Evolutionary conservation across 352 stramenopile genomes (phyloP).

Genomic region (Nothophytophthora sp.): DNA sequence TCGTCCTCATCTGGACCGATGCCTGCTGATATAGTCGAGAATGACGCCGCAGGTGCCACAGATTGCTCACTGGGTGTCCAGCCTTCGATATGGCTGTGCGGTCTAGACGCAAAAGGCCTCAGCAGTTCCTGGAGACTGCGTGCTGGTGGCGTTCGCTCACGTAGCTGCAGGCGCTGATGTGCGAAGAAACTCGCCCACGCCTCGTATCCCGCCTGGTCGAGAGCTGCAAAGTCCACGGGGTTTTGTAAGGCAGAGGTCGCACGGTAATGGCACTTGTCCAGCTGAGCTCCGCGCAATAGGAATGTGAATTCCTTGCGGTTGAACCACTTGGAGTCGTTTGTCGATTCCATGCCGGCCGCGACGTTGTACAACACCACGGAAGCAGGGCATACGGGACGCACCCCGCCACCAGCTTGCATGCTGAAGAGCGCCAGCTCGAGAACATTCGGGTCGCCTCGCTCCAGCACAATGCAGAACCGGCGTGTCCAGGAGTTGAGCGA

Average conservation of each 20-base stretch:
- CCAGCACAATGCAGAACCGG: slow-evolving; percentile 70
- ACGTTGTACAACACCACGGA: slow-evolving; percentile 68
- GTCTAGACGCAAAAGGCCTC: background rate
- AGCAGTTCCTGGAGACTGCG: slow-evolving; percentile 5
- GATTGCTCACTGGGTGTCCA: slow-evolving; percentile 8
- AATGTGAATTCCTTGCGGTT: slow-evolving; percentile 71
- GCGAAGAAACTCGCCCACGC: slow-evolving; percentile 66
- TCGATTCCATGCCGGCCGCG: slow-evolving; percentile 38
- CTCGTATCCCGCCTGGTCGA: slow-evolving; percentile 42
- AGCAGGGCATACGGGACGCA: slow-evolving; percentile 53
- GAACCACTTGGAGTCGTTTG: slow-evolving; percentile 68
- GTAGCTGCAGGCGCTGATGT: slow-evolving; percentile 47
- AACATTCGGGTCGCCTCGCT: slow-evolving; percentile 53
- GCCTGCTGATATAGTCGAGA: slow-evolving; percentile 5
- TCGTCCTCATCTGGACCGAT: slow-evolving; percentile 43
- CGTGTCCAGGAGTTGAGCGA: slow-evolving; percentile 67
- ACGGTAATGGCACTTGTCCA: slow-evolving; percentile 38
- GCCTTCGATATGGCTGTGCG: slow-evolving; percentile 5
- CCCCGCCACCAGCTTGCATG: slow-evolving; percentile 37
- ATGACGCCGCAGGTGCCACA: background rate
- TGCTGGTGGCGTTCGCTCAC: background rate
- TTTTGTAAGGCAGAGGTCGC: slow-evolving; percentile 31
- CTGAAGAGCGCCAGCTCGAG: slow-evolving; percentile 78
- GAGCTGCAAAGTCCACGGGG: slow-evolving; percentile 57
- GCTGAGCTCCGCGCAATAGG: slow-evolving; percentile 34